Base-by-base conservation (phyloP, 257 asterid genomes). In the Paulownia fortunei region DNA sequence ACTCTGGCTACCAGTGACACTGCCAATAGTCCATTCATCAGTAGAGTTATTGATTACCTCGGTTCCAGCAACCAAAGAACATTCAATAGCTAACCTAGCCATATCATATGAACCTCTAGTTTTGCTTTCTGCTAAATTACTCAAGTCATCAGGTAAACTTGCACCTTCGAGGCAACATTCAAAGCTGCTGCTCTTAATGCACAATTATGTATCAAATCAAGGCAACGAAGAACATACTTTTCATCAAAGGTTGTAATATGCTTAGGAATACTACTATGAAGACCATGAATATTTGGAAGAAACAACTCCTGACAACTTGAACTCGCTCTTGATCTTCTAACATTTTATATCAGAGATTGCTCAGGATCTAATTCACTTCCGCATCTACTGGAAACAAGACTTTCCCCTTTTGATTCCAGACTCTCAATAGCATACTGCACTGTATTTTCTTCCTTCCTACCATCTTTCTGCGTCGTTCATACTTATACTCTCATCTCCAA, bases 241-340 rank as follows among this genome's bases (percentile, higher is more conserved):
- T 94, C 97, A 73, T 94, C 97, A 27, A 89, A 76, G 63, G 89
- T 85, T n/a, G 88, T 79, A 59, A 95, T 78, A 36, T 84, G 91
- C 84, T 88, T 89, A 4, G 94, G 96, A 46, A 92, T 86, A 64
- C 73, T 82, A 67, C 64, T 81, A 16, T 80, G 86, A 32, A 88
- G 51, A 49, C 84, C 79, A 37, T 76, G 81, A 46, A 79, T 19
- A 8, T 79, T 77, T 18, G 83, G 89, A 75, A 82, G 36, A 84
- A 84, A 83, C 72, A 84, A 56, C 79, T 86, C 83, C 71, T 65
- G 79, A 88, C 86, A 77, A 76, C 63, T 80, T 58, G 81, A 82
- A 73, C 74, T 54, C 32, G 37, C n/a, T 55, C 62, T 69, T 30
- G 83, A 68, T 68, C 80, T 78, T 41, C 71, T 24, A 39, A 39